Base-by-base conservation (phyloP, 2,329 filamentous ascomycete genomes). In the Epichloe festucae region DNA sequence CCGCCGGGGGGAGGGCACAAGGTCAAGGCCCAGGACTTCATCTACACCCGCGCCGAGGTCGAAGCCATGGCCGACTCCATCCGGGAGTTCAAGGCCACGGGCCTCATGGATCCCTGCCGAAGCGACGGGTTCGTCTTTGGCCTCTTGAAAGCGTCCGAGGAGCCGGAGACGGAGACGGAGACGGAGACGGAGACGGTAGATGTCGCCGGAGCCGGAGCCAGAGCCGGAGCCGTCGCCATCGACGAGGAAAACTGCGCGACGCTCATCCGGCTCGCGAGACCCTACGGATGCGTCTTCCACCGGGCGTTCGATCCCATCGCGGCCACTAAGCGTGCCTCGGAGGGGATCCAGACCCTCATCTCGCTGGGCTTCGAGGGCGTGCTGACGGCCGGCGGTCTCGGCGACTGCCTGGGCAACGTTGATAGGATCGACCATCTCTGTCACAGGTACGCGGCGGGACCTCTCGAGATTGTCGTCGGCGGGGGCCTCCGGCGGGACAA, bases 61-160 rank as follows among this genome's bases (percentile, higher is more conserved):
- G 56, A 59, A 10, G 34, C 53, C 5, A 81, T 81, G 77, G 57
- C 57, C 41, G 50, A 55, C 2, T 57, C 63, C 7, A 70, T 80
- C 10, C 46, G 15, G 0, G 54, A 45, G 0, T 70, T 78, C 58
- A 68, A 65, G 46, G 56, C 57, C 0, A 59, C 66, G 0, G 67
- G 67, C 0, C 52, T 69, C 3, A 59, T 80, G 49, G 57, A 67
- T 27, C 55, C 62, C 0, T 55, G 58, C 2, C 65, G 67, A 14
- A 75, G 75, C 4, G 78, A 81, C 55, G 76, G 75, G 1, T 81
- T 81, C 56, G 77, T 81, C 7, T 78, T 81, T 56, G 77, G 77
- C 4, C 62, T 75, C 2, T 55, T 80, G 12, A 53, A 27, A 27
- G 23, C 23, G 23, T 23, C 23, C 21, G 5, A 23, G 21, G 21